Evolutionary conservation across 352 stramenopile species (phyloP), one percentile per base, ranked within the genome.

Genomic region (Phytophthora chlamydospora): DNA sequence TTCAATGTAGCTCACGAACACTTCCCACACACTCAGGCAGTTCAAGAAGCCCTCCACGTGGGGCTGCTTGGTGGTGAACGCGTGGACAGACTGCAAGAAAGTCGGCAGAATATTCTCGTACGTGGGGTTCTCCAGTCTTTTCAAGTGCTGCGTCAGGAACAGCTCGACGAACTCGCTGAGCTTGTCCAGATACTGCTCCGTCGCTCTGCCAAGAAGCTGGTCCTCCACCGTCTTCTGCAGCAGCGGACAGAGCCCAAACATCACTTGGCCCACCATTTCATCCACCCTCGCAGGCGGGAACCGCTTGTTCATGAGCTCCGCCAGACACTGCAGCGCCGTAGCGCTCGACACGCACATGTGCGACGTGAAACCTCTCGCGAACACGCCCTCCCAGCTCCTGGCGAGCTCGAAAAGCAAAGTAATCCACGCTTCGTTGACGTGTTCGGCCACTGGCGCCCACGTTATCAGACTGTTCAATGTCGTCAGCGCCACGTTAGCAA

Each of bases 1-100:
- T 62, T 95, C 85, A 48, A 95, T 80, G 46, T 93, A 91, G 14
- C 76, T 75, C 13, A 95, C 83, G 47, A 95, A 90, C 6, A 95
- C 82, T 24, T 95, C 83, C 85, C 85, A 95, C 6, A 93, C 77
- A 21, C 72, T 83, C 33, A 95, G 52, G 42, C 85, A 95, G 58
- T 93, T 91, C 41, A 93, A 52, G 40, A 93, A 90, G 1, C 83
- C 85, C 31, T 78, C 79, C 2, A 89, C 72, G 42, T 93, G 82
- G 4, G 82, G 82, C 71, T 95, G 85, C 19, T 86, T 80, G 16
- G 75, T 75, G 5, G 83, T 95, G 7, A 93, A 75, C 17, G 58
- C 54, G 39, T 90, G 72, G 27, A 92, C 80, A 1, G 80, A 57
- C 48, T 88, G 69, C 44, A 85, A 68, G 50, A 89, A 91, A 24